Conservation (phyloP, 1,139 yeast genomes). For the Geotrichum australiense region DNA sequence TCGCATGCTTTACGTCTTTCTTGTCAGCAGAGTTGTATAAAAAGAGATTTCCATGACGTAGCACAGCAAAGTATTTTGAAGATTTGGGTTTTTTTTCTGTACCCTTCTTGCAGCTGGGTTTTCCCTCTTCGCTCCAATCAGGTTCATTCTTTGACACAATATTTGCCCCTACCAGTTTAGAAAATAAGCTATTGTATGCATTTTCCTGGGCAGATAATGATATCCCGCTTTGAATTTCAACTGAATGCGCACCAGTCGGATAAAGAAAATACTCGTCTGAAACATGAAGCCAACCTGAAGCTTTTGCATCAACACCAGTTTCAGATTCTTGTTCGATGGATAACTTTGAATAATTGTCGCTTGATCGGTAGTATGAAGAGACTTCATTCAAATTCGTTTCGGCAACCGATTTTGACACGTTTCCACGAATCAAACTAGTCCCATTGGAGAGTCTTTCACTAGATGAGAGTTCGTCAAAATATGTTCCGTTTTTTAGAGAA, state of each 20-base stretch:
- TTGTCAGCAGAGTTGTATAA: conserved; percentile 64
- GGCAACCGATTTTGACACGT: no score
- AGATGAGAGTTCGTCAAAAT: neutral
- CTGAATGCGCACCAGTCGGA: conserved; percentile 28
- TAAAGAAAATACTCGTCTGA: conserved; percentile 64
- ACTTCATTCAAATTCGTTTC: no score
- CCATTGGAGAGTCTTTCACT: no score
- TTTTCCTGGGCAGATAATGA: conserved; percentile 25
- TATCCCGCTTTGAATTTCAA: neutral
- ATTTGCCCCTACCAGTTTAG: no score
- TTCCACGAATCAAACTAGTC: no score
- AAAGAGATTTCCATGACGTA: conserved; percentile 75
- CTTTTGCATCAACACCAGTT: conserved; percentile 58
- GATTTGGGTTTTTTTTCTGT: conserved; percentile 23
- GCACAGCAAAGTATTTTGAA: conserved; percentile 36
- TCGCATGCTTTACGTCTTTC: conserved; percentile 67
- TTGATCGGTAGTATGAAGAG: no score
- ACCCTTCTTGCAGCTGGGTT: neutral
- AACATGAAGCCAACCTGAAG: conserved; percentile 76
- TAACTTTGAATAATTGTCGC: no score
- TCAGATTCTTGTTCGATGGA: conserved; percentile 45
- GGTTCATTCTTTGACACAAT: no score
- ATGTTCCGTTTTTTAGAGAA: neutral
- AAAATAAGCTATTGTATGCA: conserved; percentile 38
- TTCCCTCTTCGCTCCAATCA: neutral